Conservation (phyloP, 345 rosid genomes). For the Eucalyptus shirleyi region DNA sequence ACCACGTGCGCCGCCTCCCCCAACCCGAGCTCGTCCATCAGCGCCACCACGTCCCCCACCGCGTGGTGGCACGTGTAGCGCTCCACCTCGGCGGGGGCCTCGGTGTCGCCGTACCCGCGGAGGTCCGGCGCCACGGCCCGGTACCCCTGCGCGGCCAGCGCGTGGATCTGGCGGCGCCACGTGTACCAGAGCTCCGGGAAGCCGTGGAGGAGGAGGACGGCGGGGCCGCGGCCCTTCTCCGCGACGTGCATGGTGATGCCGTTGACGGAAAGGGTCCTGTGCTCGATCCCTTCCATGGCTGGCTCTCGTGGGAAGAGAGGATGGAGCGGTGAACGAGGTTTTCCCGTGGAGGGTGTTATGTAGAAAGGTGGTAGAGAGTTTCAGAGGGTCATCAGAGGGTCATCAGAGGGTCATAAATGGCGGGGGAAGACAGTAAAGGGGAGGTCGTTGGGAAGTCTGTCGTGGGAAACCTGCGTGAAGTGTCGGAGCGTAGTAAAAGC, state of each 20-base stretch:
- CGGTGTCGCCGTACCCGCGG: constrained; percentile 65
- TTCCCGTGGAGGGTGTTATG: background rate
- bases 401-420: background rate
- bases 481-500: background rate
- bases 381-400: background rate
- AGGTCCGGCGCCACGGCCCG: constrained; percentile 73
- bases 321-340: background rate
- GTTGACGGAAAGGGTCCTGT: constrained; percentile 37
- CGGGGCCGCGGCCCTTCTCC: constrained; percentile 50
- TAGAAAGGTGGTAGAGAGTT: no score
- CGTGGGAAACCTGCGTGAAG: background rate
- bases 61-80: constrained; percentile 47
- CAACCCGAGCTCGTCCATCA: constrained; percentile 35
- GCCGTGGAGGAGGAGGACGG: constrained; percentile 65
- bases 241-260: constrained; percentile 75
- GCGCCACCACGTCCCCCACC: constrained; percentile 51
- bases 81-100: constrained; percentile 23
- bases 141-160: constrained; percentile 44
- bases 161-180: constrained; percentile 77
- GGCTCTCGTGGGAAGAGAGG: background rate
- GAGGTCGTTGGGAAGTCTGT: background rate
- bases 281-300: constrained; percentile 42
- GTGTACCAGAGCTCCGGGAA: constrained; percentile 86
- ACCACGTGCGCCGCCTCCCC: constrained; percentile 49
- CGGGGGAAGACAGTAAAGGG: background rate